These are phyloP conservation scores for Coemansia sp. DNA, from an alignment of 192 early-diverging fungal genomes.

Conservation along the genomic window DNA sequence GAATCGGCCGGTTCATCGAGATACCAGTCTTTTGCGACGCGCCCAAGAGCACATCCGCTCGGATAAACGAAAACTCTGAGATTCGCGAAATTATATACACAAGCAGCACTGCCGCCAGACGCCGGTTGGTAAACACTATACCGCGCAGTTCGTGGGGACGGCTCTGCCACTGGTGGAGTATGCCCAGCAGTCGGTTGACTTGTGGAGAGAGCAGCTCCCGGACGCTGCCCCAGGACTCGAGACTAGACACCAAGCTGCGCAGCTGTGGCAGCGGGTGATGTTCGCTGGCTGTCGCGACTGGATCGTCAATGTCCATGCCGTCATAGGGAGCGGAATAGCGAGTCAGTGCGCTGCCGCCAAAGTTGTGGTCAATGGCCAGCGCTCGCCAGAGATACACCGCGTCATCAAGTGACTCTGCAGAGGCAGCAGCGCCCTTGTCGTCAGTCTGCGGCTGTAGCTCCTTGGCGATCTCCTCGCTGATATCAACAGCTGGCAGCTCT, in stretches of 20 bases:
- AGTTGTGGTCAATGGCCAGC: slow-evolving; percentile 11
- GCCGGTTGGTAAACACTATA: slow-evolving; percentile 80
- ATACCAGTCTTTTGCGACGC: slow-evolving; percentile 16
- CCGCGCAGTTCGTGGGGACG: slow-evolving; percentile 66
- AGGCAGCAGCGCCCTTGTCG: not conserved
- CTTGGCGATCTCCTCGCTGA: slow-evolving; percentile 1
- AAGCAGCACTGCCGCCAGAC: slow-evolving; percentile 69
- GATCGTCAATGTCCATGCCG: not conserved
- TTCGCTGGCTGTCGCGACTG: not conserved
- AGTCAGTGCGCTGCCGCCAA: slow-evolving; percentile 4
- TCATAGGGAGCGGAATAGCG: not conserved
- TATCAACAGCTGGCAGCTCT: not conserved
- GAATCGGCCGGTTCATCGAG: slow-evolving; percentile 32
- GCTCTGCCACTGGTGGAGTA: slow-evolving; percentile 55
- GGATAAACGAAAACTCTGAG: slow-evolving; percentile 51
- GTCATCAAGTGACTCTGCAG: slow-evolving; percentile 2
- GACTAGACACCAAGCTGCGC: slow-evolving; percentile 2
- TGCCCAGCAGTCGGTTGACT: slow-evolving; percentile 61
- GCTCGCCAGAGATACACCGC: slow-evolving; percentile 11
- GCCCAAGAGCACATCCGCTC: slow-evolving; percentile 43
- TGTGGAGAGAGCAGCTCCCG: slow-evolving; percentile 61
- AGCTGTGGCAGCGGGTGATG: slow-evolving; percentile 22
- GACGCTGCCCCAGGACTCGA: slow-evolving; percentile 27
- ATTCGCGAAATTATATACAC: slow-evolving; percentile 51
- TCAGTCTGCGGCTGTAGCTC: not conserved